Evolutionary conservation across 371 early-diverging fungal species (phyloP), one percentile per base, ranked within the genome.

Genomic region (Fennellomyces sp.): DNA sequence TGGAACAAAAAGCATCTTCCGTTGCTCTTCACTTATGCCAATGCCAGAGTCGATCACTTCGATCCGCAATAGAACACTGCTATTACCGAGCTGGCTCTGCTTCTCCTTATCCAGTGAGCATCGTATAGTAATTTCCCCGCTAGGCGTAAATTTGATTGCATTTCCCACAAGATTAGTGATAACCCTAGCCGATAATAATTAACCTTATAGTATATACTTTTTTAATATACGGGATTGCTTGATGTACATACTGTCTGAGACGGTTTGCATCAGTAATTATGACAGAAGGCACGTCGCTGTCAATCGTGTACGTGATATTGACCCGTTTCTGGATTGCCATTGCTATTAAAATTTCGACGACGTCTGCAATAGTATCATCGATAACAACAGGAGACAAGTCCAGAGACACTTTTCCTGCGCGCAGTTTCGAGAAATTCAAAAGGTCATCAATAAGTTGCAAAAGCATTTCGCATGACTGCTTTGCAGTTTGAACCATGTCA

Each of bases 381-480:
- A 85, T 63, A 15, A 74, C 66, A 15, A 86, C 47, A 7, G 81
- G 76, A 1, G 74, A 65, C 0, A 75, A 42, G 49, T 86, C 86
- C 42, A 86, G 35, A 0, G 76, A 67, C 13, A 86, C 82, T 86
- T 87, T n/a, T n/a, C n/a, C n/a, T n/a, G n/a, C n/a, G n/a, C n/a
- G n/a, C n/a, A n/a, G n/a, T n/a, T n/a, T n/a, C 56, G 84, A 83
- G 50, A 86, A 86, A 63, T 87, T 85, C 23, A 87, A 58, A 13
- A 87, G 60, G 58, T 86, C 86, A 41, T 86, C 84, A 54, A 86
- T 86, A 27, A 86, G 82, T 25, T 81, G 73, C 28, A 85, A 64
- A 19, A 86, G 35, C 52, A 81, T 82, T 63, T 83, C 82, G 41
- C 83, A 85, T 0, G 80, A 81, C 2, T 76, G 80, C 48, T 83